Evolutionary conservation across 2,329 filamentous ascomycete species (phyloP), one percentile per base, ranked within the genome.

Genomic region (Ophiostoma quercus): DNA sequence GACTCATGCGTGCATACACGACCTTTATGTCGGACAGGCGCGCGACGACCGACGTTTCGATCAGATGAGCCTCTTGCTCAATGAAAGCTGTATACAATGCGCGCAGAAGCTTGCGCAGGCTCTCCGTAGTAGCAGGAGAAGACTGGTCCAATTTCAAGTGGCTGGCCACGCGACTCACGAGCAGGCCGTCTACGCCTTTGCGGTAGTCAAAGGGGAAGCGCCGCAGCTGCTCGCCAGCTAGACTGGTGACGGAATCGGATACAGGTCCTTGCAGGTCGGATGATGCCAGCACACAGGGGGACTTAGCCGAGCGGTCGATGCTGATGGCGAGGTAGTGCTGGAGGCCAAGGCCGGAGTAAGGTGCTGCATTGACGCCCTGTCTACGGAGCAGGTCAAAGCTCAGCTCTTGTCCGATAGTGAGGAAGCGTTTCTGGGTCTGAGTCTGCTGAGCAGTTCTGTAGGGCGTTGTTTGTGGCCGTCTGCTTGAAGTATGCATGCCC

Each of bases 131-230:
- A 7, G 39, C 79, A 7, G 82, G 80, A 54, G 79, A 78, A 9
- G 79, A 77, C 62, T 47, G 37, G 62, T 65, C 62, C 1, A 91
- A 80, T 67, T 85, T 80, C 25, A 91, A 76, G 71, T 89, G 82
- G 5, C 81, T 76, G 1, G 79, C 76, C 43, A 87, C 78, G 3
- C 79, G 77, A 32, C 74, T 69, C 0, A 79, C 74, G 22, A 85
- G 77, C 2, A 81, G 80, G 16, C 77, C 75, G 66, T 83, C 79
- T 29, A 83, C 81, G 0, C 83, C 81, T 9, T 77, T 75, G 19
- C 77, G 77, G 76, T 90, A 91, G 73, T 85, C 79, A 75, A 91
- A 90, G 1, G 89, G 85, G 73, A 91, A 88, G 62, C 79, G 84
- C 69, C 81, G 81, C 8, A 71, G 39, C 14, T 19, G 37, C 16